phyloP scores from a whole-genome alignment of 352 stramenopile species.

The Globisporangium nagaii region DNA sequence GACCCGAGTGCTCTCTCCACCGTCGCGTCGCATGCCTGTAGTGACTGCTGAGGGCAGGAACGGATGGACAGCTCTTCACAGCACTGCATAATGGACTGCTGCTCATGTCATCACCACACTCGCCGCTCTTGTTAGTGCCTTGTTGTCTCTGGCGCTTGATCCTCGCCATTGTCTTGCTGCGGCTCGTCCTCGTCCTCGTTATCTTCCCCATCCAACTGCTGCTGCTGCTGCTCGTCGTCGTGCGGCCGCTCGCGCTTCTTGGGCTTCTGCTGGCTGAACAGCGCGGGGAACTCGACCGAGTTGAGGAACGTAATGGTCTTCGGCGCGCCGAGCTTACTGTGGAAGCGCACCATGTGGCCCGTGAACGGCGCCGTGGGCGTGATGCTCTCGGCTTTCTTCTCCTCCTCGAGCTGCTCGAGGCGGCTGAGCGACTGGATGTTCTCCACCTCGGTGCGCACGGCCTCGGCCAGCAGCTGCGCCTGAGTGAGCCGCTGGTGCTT shows the following conservation, averaged over 20 bases:
- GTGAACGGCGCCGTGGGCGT: constrained; percentile 68
- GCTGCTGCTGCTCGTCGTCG: constrained; percentile 27
- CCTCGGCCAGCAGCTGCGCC: constrained; percentile 60
- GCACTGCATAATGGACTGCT: no score
- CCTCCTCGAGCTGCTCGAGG: constrained; percentile 76
- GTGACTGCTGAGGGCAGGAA: no score
- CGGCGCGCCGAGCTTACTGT: constrained; percentile 50
- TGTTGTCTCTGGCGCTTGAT: not conserved
- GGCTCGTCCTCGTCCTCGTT: constrained; percentile 25
- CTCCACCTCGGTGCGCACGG: constrained; percentile 72
- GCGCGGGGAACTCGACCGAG: constrained; percentile 43
- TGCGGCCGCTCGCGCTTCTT: constrained; percentile 48
- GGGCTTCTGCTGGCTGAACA: constrained; percentile 60
- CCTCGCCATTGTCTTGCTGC: not conserved
- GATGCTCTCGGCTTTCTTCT: constrained; percentile 66
- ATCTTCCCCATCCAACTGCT: constrained; percentile 21
- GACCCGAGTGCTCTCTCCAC: no score
- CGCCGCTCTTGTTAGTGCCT: not conserved
- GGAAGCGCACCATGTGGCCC: constrained; percentile 60
- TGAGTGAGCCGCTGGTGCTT: constrained; percentile 45
- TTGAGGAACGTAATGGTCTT: constrained; percentile 86
- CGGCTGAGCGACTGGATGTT: constrained; percentile 76
- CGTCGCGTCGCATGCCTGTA: no score
- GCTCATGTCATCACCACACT: not conserved
- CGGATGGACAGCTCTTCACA: no score